Conservation (phyloP, 83 land plant genomes). For the Thuja plicata region DNA sequence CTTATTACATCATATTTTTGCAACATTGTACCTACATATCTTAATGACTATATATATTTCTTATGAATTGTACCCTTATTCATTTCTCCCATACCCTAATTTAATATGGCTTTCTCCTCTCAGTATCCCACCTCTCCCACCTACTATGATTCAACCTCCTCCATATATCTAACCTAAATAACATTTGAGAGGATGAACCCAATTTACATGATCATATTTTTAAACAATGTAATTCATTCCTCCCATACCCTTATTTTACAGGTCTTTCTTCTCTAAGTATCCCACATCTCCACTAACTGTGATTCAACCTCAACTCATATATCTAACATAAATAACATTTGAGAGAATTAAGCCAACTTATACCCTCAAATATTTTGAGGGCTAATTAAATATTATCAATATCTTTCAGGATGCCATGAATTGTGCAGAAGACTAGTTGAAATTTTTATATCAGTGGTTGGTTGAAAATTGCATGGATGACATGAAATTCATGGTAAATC, state of each 20-base stretch:
- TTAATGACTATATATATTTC: too few species aligned
- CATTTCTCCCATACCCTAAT: too few species aligned
- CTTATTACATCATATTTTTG: too few species aligned
- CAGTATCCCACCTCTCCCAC: too few species aligned
- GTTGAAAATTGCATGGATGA: conserved; percentile 76
- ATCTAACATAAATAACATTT: not conserved
- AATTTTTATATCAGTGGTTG: conserved; percentile 68
- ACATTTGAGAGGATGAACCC: too few species aligned
- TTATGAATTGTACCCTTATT: too few species aligned
- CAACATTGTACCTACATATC: too few species aligned
- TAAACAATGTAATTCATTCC: not conserved
- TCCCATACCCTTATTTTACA: not conserved
- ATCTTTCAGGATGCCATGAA: conserved; percentile 72
- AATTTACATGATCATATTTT: too few species aligned
- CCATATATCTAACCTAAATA: too few species aligned
- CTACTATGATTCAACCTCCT: too few species aligned
- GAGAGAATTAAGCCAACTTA: not conserved
- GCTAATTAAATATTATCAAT: not conserved
- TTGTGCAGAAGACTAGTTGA: conserved; percentile 79
- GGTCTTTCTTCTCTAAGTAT: not conserved
- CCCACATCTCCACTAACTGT: not conserved
- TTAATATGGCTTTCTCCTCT: too few species aligned
- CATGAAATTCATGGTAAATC: conserved; percentile 54
- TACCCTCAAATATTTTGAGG: not conserved
- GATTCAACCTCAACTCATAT: not conserved